A percentile compares a stretch with the other conserved stretches of the same genome.
phyloP scores from a whole-genome alignment of 2,329 filamentous ascomycete genomes.

The Verticillium albo-atrum region DNA sequence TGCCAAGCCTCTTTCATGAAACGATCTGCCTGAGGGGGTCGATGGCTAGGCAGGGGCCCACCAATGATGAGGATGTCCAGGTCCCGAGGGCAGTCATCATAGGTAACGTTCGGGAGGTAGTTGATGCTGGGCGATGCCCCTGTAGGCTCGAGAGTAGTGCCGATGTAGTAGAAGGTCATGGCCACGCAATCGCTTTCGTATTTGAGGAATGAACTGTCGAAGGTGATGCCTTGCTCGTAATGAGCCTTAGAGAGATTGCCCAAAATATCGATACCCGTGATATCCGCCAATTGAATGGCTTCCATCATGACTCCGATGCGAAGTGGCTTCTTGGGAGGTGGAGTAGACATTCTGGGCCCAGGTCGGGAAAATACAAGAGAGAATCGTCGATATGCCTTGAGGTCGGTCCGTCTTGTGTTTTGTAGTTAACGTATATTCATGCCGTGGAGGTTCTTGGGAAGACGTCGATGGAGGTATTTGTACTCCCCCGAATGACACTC shows the following conservation, averaged over 20 bases:
- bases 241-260: slow-evolving; percentile 11
- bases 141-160: slow-evolving; percentile 24
- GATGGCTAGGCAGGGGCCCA: slow-evolving; percentile 23
- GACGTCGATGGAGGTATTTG: no score
- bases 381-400: neutral
- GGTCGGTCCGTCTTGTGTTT: no score
- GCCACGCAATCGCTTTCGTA: slow-evolving; percentile 18
- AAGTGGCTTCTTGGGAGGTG: slow-evolving; percentile 12
- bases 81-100: slow-evolving; percentile 32
- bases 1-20: slow-evolving; percentile 30
- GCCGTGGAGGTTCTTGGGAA: no score
- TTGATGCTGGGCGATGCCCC: slow-evolving; percentile 23
- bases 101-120: slow-evolving; percentile 30
- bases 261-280: slow-evolving; percentile 32
- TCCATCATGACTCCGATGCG: slow-evolving; percentile 35
- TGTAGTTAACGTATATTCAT: no score
- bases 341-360: neutral
- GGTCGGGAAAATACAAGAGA: no score
- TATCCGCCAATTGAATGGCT: slow-evolving; percentile 31
- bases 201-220: slow-evolving; percentile 7
- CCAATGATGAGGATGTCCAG: slow-evolving; percentile 34
- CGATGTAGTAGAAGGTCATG: slow-evolving; percentile 32
- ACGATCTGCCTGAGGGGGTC: slow-evolving; percentile 24
- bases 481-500: no score
- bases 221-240: slow-evolving; percentile 21